These are phyloP conservation scores for Microthyrium microscopicum DNA, from an alignment of 2,329 filamentous ascomycete species.

Conservation along the genomic window DNA sequence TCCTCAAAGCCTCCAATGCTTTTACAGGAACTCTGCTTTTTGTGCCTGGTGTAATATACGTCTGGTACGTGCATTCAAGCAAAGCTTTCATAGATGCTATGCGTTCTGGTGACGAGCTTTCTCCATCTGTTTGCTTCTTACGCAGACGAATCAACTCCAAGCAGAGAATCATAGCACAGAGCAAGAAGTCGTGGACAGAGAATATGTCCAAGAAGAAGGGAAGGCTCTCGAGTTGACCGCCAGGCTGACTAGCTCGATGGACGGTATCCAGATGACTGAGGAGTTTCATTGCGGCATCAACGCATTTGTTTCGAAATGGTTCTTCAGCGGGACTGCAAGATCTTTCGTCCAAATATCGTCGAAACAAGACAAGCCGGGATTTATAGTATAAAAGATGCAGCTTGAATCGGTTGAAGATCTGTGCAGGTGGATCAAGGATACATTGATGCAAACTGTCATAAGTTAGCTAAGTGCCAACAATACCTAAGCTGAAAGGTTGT, in stretches of 20 bases:
- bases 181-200: slow-evolving; percentile 29
- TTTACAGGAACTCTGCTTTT: too few relatives aligned
- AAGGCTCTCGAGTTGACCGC: slow-evolving; percentile 25
- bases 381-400: slow-evolving; percentile 36
- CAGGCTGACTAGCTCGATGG: slow-evolving; percentile 26
- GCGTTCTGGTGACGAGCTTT: not conserved
- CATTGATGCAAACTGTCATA: slow-evolving; percentile 23
- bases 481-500: slow-evolving; percentile 20
- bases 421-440: slow-evolving; percentile 31
- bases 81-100: not conserved
- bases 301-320: slow-evolving; percentile 28
- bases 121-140: too few relatives aligned
- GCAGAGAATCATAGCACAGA: slow-evolving; percentile 32
- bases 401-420: slow-evolving; percentile 35
- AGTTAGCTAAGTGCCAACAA: too few relatives aligned
- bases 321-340: slow-evolving; percentile 18
- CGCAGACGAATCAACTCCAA: slow-evolving; percentile 21
- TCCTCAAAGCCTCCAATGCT: not conserved
- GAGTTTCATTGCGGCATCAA: slow-evolving; percentile 31
- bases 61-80: too few relatives aligned
- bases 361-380: slow-evolving; percentile 35
- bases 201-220: slow-evolving; percentile 31
- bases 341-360: slow-evolving; percentile 30
- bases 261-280: slow-evolving; percentile 33
- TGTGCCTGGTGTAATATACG: too few relatives aligned